Conservation (phyloP, 257 asterid species). For the Scutellaria baicalensis region DNA sequence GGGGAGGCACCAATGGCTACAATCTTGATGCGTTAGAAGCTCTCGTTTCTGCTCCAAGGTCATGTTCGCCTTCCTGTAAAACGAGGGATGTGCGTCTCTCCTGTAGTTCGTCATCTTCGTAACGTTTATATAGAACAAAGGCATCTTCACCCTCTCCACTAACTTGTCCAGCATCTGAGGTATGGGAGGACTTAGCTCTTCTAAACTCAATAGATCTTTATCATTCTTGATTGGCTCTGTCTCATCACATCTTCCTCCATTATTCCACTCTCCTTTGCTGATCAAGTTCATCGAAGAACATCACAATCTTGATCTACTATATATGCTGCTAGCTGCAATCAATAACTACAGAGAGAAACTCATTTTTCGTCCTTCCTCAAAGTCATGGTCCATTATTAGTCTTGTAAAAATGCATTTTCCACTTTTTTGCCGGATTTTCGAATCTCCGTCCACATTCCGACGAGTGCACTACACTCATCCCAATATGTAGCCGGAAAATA, state of each 20-base stretch:
- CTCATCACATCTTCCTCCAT: slow-evolving; percentile 63
- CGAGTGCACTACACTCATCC: too few species aligned
- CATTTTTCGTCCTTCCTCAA: too few species aligned
- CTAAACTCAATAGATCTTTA: slow-evolving; percentile 33
- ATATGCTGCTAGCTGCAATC: too few species aligned
- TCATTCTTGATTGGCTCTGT: slow-evolving; percentile 45
- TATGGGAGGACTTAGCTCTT: slow-evolving; percentile 32
- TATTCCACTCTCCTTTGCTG: slow-evolving; percentile 79
- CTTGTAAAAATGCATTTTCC: too few species aligned
- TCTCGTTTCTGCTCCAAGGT: slow-evolving; percentile 34
- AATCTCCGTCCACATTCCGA: too few species aligned
- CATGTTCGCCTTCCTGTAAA: slow-evolving; percentile 40
- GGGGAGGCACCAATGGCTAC: slow-evolving; percentile 89
- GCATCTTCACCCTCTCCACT: slow-evolving; percentile 34
- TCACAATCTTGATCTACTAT: not conserved
- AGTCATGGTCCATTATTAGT: too few species aligned
- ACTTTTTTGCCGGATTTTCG: too few species aligned
- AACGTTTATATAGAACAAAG: slow-evolving; percentile 43
- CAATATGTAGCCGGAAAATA: too few species aligned
- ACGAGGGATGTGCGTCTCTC: slow-evolving; percentile 66
- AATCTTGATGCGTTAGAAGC: slow-evolving; percentile 44
- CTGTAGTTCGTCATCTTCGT: slow-evolving; percentile 61
- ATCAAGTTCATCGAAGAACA: not conserved
- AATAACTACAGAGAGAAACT: too few species aligned
- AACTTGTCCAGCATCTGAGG: slow-evolving; percentile 45